Evolutionary conservation across 352 stramenopile genomes (phyloP), one percentile per base, ranked within the genome.

Genomic region (Pythium pyrilobum): DNA sequence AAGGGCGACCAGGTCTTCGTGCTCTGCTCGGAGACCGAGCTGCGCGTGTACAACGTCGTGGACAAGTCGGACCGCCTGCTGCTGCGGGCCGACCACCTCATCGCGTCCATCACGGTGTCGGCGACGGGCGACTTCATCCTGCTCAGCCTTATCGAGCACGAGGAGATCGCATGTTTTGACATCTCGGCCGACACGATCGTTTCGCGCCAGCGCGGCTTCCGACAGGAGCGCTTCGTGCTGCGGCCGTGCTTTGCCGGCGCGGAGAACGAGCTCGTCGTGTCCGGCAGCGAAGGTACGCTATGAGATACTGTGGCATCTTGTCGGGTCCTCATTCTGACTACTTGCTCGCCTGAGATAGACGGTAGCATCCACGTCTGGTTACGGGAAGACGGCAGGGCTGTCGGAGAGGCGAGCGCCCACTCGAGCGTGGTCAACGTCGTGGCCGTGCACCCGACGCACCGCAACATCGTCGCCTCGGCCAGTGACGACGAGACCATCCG

Each of bases 361-460:
- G 79, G 73, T 15, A 71, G 56, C 21, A 31, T 89, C 3, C 72
- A 77, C 28, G 38, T 88, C 9, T 92, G 82, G 82, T 56, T 75
- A 34, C 73, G 75, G 33, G 69, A 85, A 11, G 77, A 66, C 15
- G 77, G 74, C 3, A 74, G 71, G 16, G 43, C 72, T n/a, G 42
- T 72, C 12, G 49, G 52, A 8, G 63, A 68, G 10, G 38, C 85
- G 3, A 56, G 74, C 10, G 69, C 69, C 8, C 81, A 92, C 51
- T 73, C 81, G 2, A 85, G 80, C 41, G 70, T 85, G 36, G 68
- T 92, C 20, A 92, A 89, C 60, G 72, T 72, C n/a, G 74, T 89
- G 2, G 62, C 68, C 8, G 64, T 63, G 16, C 79, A 92, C 41
- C 82, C 82, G 7, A 21, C 71, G 11, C 63, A 69, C 43, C 40